Evolutionary conservation across 164 flowering plant genomes (phyloP), one percentile per base, ranked within the genome.

Genomic region (Echeveria elegans): DNA sequence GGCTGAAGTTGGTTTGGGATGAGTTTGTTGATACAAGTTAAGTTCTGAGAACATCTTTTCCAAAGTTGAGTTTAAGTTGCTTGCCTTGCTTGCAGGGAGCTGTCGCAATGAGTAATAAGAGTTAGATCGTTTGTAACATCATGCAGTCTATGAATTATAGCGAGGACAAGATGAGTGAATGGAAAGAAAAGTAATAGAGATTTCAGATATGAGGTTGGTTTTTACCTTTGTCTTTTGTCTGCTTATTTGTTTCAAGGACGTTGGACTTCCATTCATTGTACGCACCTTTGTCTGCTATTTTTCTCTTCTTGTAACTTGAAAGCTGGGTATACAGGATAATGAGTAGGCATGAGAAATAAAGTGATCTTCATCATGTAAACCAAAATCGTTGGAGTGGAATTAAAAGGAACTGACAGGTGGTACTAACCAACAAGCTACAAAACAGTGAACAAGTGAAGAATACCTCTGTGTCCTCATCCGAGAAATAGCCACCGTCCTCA

Each of bases 191-290:
- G 9, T 53, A 19, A 56, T 11, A 4, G 61, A 56, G 61, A 28
- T n/a, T n/a, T n/a, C n/a, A n/a, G n/a, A 14, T 29, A 5, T 56
- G 61, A 56, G 18, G 5, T 19, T 56, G 34, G n/a, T n/a, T 28
- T 56, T 6, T 56, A 56, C 61, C 92, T 81, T 81, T 72, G 48
- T 70, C 41, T 48, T 81, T 84, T 72, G 19, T 78, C 41, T 74
- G 66, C 18, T 82, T 80, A 53, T 85, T 91, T 16, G 92, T 83
- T 62, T 78, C 75, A 21, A 87, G 11, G 11, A 89, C 96, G 40
- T 87, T 68, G 14, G 96, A 82, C 75, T 86, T 91, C 97, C 99
- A 94, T 10, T 85, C 81, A 26, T 89, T 80, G 41, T 88, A 91
- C 23, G 77, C 84, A 47, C 21, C 77, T 48, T 88, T 79, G 29